Evolutionary conservation across 371 early-diverging fungal genomes (phyloP).

Genomic region (Batkoa obscura): DNA sequence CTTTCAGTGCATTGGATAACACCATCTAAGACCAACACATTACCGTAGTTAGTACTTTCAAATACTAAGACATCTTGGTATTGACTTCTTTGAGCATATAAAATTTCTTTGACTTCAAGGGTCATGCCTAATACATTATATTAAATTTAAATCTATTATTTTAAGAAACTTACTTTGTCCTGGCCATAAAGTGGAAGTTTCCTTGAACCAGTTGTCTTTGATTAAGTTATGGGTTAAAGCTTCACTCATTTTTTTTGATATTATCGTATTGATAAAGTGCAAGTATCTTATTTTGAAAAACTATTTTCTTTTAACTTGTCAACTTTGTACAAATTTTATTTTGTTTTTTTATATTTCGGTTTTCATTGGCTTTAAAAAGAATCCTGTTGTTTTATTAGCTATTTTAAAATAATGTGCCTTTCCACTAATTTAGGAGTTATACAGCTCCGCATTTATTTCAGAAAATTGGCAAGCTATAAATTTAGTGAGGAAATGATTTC

Average conservation of each 20-base stretch:
- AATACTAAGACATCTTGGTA: slow-evolving; percentile 96
- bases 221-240: slow-evolving; percentile 47
- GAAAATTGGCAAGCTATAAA: too few species aligned
- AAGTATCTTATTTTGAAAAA: too few species aligned
- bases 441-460: too few species aligned
- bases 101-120: slow-evolving; percentile 80
- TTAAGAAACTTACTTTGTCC: slow-evolving; percentile 54
- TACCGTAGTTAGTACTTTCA: slow-evolving; percentile 81
- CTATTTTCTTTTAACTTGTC: too few species aligned
- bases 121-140: slow-evolving; percentile 48
- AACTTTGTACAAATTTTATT: too few species aligned
- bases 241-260: slow-evolving; percentile 3
- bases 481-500: too few species aligned
- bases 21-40: slow-evolving; percentile 89
- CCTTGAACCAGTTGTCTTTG: slow-evolving; percentile 89
- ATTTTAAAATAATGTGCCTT: too few species aligned
- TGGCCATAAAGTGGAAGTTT: slow-evolving; percentile 85
- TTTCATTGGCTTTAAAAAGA: too few species aligned
- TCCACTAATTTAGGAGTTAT: too few species aligned
- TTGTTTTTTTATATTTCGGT: too few species aligned
- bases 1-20: slow-evolving; percentile 94
- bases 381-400: too few species aligned
- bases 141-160: background rate
- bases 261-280: background rate
- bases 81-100: slow-evolving; percentile 78